Evolutionary conservation across 345 rosid species (phyloP).

Genomic region (Citrus unshiu): DNA sequence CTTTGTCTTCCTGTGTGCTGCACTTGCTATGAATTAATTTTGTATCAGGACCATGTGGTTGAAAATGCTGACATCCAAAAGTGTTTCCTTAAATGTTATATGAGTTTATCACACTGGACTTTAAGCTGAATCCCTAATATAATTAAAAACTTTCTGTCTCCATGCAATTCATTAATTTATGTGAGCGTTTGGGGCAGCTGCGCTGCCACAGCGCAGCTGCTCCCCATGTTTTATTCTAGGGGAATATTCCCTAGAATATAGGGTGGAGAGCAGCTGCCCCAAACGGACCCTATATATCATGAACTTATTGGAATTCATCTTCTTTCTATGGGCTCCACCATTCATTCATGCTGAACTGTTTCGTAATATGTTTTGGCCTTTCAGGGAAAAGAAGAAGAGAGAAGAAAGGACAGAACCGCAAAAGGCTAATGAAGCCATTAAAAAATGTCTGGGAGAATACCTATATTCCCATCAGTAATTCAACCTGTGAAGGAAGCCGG

Average conservation of each 20-base stretch:
- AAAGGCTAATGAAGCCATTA: conserved; percentile 72
- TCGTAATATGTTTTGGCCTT: conserved; percentile 6
- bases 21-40: not conserved
- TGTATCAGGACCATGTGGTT: not conserved
- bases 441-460: conserved; percentile 58
- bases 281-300: not conserved
- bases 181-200: no score
- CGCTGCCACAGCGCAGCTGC: no score
- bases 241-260: no score
- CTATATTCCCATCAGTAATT: conserved; percentile 27
- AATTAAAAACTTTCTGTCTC: not conserved
- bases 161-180: not conserved
- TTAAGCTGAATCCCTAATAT: not conserved
- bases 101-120: no score
- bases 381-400: conserved; percentile 92
- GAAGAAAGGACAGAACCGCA: conserved; percentile 74
- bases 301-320: not conserved
- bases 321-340: not conserved
- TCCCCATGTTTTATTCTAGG: no score
- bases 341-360: not conserved
- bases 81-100: not conserved
- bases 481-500: not conserved
- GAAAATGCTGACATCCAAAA: not conserved
- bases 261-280: no score
- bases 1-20: not conserved